Evolutionary conservation across 768 basidiomycete genomes (phyloP).

Genomic region (Pleurotus ostreatus): DNA sequence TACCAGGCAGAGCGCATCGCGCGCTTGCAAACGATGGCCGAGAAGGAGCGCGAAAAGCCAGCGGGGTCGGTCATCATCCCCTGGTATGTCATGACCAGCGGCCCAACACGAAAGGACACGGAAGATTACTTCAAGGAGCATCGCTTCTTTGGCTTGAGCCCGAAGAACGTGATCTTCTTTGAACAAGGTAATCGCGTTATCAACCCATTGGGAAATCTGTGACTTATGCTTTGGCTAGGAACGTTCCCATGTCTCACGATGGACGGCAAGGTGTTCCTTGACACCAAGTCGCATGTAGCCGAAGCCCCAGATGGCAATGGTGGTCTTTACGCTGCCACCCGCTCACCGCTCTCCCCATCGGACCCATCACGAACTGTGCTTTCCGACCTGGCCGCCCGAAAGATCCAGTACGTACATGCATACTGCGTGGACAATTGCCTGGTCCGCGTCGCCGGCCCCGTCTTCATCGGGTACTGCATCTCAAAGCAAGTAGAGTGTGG

Average conservation of each 20-base stretch:
- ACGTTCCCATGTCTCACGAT: constrained; percentile 92
- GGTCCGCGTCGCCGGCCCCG: constrained; percentile 93
- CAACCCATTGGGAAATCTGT: constrained; percentile 5
- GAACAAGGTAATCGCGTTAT: constrained; percentile 74
- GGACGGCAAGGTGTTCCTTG: constrained; percentile 91
- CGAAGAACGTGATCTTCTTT: constrained; percentile 85
- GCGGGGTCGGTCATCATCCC: constrained; percentile 70
- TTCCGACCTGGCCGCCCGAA: constrained; percentile 71
- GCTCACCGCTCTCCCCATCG: constrained; percentile 61
- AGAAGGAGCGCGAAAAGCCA: constrained; percentile 45
- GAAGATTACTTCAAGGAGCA: constrained; percentile 79
- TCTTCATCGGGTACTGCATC: constrained; percentile 95
- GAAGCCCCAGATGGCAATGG: constrained; percentile 98
- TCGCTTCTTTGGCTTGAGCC: constrained; percentile 75
- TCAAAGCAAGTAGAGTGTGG: constrained; percentile 85
- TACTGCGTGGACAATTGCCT: constrained; percentile 99
- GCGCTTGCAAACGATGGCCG: constrained; percentile 76
- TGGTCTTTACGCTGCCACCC: constrained; percentile 92
- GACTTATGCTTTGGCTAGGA: constrained; percentile 44
- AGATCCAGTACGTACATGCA: constrained; percentile 85
- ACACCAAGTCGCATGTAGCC: constrained; percentile 73
- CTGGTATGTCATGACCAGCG: constrained; percentile 99
- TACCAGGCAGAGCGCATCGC: constrained; percentile 96
- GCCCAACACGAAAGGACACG: constrained; percentile 86
- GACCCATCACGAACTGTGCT: constrained; percentile 72